A percentile compares a stretch with the other conserved stretches of the same genome.
These are phyloP conservation scores for Penicillium mononematosum DNA, from an alignment of 495 filamentous ascomycete genomes.

Conservation along the genomic window DNA sequence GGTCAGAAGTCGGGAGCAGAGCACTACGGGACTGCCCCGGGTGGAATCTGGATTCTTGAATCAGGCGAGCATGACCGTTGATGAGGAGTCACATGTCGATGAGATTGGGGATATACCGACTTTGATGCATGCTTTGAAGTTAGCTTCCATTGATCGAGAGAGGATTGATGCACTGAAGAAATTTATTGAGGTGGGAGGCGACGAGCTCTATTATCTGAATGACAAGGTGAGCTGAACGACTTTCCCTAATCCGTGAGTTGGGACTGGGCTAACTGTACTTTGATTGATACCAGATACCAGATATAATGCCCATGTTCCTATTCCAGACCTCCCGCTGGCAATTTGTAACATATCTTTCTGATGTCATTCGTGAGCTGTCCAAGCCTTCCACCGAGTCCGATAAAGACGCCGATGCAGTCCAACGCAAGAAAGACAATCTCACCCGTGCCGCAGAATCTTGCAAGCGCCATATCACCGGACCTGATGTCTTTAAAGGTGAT, in stretches of 20 bases:
- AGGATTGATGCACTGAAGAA: conserved; percentile 76
- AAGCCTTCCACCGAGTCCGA: conserved; percentile 19
- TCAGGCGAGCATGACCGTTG: conserved; percentile 28
- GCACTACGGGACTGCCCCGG: conserved; percentile 29
- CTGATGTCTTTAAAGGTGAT: conserved; percentile 34
- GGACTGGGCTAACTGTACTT: conserved; percentile 12
- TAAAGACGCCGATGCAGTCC: conserved; percentile 31
- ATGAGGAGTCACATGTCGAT: conserved; percentile 42
- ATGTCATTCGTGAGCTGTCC: conserved; percentile 54
- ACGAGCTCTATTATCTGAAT: conserved; percentile 75
- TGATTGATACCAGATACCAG: conserved; percentile 57
- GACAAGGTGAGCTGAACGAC: conserved; percentile 48
- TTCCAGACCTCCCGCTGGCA: conserved; percentile 85
- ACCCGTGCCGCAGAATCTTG: conserved; percentile 36
- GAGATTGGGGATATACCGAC: conserved; percentile 65
- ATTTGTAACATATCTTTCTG: conserved; percentile 65
- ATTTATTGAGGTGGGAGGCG: conserved; percentile 76
- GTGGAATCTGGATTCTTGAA: conserved; percentile 37
- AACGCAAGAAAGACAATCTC: conserved; percentile 45
- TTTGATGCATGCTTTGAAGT: conserved; percentile 63
- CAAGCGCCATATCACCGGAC: conserved; percentile 35
- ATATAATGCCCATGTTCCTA: conserved; percentile 81
- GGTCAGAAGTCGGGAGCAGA: conserved; percentile 42
- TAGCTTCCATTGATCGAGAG: conserved; percentile 79
- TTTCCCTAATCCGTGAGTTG: neutral